Percentiles rank a stretch among this genome's conserved stretches.
Conservation (phyloP, 2,329 filamentous ascomycete genomes). For the Fusarium verrucosum region DNA sequence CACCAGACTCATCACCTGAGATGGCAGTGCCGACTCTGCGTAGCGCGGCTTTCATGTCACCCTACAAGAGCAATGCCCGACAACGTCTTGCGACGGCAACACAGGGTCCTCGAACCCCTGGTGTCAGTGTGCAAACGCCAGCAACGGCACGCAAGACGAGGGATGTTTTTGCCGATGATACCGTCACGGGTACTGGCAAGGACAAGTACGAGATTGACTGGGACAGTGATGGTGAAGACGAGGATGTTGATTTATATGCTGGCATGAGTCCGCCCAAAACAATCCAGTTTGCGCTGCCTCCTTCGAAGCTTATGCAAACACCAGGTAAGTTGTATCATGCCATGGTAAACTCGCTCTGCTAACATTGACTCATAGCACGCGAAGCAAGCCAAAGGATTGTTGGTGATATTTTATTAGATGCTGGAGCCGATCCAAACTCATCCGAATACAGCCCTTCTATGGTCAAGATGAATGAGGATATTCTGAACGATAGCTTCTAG, state of each 20-base stretch:
- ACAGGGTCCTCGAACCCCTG: slow-evolving; percentile 73
- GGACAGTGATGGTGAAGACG: slow-evolving; percentile 78
- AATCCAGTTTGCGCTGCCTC: slow-evolving; percentile 84
- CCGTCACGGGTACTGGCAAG: slow-evolving; percentile 40
- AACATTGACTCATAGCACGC: slow-evolving; percentile 60
- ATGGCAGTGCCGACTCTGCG: slow-evolving; percentile 83
- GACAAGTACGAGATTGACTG: slow-evolving; percentile 70
- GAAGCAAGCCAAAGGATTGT: slow-evolving; percentile 85
- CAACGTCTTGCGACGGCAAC: slow-evolving; percentile 55
- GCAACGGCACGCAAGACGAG: slow-evolving; percentile 58
- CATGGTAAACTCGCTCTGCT: neutral
- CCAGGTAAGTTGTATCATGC: slow-evolving; percentile 64
- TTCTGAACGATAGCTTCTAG: slow-evolving; percentile 70
- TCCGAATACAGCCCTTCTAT: slow-evolving; percentile 71
- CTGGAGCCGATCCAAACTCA: slow-evolving; percentile 68
- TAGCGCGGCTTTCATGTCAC: slow-evolving; percentile 85
- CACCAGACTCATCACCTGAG: slow-evolving; percentile 77
- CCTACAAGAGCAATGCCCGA: slow-evolving; percentile 61
- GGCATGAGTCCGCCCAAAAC: slow-evolving; percentile 94
- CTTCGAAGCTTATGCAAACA: slow-evolving; percentile 80
- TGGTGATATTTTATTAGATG: slow-evolving; percentile 79
- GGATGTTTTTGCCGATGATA: slow-evolving; percentile 57
- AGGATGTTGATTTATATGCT: slow-evolving; percentile 68
- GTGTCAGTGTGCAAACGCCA: slow-evolving; percentile 87
- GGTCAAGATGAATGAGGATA: slow-evolving; percentile 71